Conservation (phyloP, 768 basidiomycete genomes). For the Calocera cornea region DNA sequence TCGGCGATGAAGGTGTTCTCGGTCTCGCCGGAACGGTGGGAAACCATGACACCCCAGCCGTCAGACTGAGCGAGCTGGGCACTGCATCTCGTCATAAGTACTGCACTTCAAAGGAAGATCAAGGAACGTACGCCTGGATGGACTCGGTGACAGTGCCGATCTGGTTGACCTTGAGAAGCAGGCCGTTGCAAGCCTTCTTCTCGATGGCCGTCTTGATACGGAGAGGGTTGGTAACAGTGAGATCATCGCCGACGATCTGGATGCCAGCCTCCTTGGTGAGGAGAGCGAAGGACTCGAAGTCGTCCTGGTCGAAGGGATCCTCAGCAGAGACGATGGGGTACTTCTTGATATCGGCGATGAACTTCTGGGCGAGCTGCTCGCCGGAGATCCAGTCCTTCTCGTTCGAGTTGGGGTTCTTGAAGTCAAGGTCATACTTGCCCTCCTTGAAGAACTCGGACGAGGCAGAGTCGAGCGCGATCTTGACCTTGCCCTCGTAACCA, state of each 20-base stretch:
- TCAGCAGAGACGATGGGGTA: slow-evolving; percentile 94
- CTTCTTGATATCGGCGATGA: slow-evolving; percentile 72
- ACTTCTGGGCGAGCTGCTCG: slow-evolving; percentile 81
- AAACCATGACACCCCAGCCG: slow-evolving; percentile 99
- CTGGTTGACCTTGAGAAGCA: slow-evolving; percentile 98
- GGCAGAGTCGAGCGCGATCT: slow-evolving; percentile 96
- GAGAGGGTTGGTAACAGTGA: slow-evolving; percentile 94
- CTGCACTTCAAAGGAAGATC: not conserved
- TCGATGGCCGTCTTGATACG: slow-evolving; percentile 98
- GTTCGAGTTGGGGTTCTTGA: slow-evolving; percentile 99
- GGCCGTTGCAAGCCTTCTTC: slow-evolving; percentile 98
- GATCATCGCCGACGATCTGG: slow-evolving; percentile 90
- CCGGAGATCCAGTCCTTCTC: slow-evolving; percentile 92
- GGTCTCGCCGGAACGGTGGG: slow-evolving; percentile 96
- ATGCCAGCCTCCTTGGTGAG: slow-evolving; percentile 68
- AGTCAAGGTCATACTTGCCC: slow-evolving; percentile 97
- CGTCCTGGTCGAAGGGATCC: slow-evolving; percentile 99
- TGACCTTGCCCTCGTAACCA: slow-evolving; percentile 95
- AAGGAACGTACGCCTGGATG: slow-evolving; percentile 75
- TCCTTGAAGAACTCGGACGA: slow-evolving; percentile 99
- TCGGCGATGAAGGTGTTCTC: slow-evolving; percentile 96
- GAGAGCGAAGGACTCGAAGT: slow-evolving; percentile 96
- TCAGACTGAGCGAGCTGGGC: slow-evolving; percentile 91
- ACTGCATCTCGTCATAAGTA: slow-evolving; percentile 30
- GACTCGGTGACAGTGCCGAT: slow-evolving; percentile 98